phyloP scores from a whole-genome alignment of 371 early-diverging fungal genomes.

The Mortierella sp. region DNA sequence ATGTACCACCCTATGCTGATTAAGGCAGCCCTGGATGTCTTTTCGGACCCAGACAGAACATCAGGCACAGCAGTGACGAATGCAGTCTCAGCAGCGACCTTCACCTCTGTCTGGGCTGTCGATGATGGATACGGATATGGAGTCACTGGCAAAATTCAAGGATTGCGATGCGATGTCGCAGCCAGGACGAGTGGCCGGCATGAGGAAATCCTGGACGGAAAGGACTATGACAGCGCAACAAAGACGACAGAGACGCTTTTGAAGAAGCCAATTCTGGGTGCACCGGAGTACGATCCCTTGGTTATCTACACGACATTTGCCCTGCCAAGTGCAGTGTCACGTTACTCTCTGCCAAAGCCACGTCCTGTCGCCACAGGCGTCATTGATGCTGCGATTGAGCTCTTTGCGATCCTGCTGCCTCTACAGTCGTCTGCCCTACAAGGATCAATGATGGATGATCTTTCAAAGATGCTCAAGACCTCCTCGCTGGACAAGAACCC shows the following conservation, averaged over 20 bases:
- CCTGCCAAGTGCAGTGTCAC: constrained; percentile 35
- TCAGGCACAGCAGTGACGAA: constrained; percentile 63
- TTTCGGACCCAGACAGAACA: constrained; percentile 69
- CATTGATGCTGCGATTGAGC: constrained; percentile 74
- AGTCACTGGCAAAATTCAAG: constrained; percentile 71
- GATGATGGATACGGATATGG: constrained; percentile 73
- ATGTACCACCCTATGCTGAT: constrained; percentile 48
- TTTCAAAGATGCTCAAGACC: constrained; percentile 74
- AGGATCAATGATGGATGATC: constrained; percentile 79
- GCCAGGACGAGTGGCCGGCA: constrained; percentile 55
- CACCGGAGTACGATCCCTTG: constrained; percentile 70
- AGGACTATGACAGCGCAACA: constrained; percentile 64
- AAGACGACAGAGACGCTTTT: constrained; percentile 59
- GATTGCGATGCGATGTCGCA: constrained; percentile 63
- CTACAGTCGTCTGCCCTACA: constrained; percentile 75
- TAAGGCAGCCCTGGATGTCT: constrained; percentile 56
- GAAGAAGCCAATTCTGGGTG: constrained; percentile 71
- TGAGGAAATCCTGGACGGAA: constrained; percentile 67
- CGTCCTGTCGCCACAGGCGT: constrained; percentile 51
- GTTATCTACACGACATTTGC: constrained; percentile 64
- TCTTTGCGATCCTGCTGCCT: constrained; percentile 81
- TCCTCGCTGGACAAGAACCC: constrained; percentile 76
- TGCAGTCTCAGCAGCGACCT: constrained; percentile 66
- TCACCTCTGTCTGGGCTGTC: constrained; percentile 66
- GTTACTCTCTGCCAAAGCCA: constrained; percentile 56